Evolutionary conservation across 306 rosid species (phyloP), one percentile per base, ranked within the genome.

Genomic region (Rosa multiflora): DNA sequence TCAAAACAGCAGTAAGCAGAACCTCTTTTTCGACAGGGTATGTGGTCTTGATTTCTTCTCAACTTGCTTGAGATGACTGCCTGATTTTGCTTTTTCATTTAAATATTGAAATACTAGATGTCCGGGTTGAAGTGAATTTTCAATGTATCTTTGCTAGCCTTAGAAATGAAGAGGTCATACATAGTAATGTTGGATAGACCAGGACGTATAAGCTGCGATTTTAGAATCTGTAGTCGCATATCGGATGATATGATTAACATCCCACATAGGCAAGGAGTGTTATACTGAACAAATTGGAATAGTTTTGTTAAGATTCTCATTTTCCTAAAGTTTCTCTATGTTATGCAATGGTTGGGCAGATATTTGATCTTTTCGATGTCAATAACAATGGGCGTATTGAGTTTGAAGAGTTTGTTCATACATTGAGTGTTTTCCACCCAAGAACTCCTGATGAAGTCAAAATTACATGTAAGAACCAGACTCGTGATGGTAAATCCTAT

Each of bases 321-420:
- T 42, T 47, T 47, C 72, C 72, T 67, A 40, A 67, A 18, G 9
- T 10, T 20, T 29, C 29, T 56, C 6, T 75, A 7, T 26, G 5
- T 29, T 76, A 61, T 47, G 32, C 23, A 32, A 63, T 51, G 23
- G 37, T 63, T 63, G 46, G 18, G 35, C 49, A 90, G 90, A 80
- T 88, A 51, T 92, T 92, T 72, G 88, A 86, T 76, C 78, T 92
- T 82, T 91, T 91, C 79, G 85, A 91, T 62, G 79, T 80, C 55
- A 83, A 87, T 80, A 75, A 17, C 29, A 80, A 88, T 12, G 90
- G 93, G 78, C 82, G 64, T 35, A 90, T 90, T 39, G 89, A 80
- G 43, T 92, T 90, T 55, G 94, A 74, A 48, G 90, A 92, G 78
- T 90, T 91, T 43, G 92, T 91, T 69, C 86, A 83, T 21, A 81